Conservation (phyloP, 2,329 filamentous ascomycete genomes). For the Fusarium solani-melongenae region DNA sequence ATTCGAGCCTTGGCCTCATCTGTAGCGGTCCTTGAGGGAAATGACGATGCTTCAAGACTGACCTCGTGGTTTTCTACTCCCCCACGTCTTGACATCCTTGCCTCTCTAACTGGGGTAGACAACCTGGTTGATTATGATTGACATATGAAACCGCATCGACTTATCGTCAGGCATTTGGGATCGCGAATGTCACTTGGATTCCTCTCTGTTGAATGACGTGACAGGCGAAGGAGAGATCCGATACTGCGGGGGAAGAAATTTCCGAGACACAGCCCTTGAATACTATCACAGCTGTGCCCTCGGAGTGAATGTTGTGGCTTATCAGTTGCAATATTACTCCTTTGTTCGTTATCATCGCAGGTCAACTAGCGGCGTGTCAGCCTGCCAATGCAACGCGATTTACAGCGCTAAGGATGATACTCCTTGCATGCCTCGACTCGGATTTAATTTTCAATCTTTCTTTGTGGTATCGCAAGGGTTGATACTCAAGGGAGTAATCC, state of each 20-base stretch:
- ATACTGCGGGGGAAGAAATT: neutral
- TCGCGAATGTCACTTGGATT: neutral
- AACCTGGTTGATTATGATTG: neutral
- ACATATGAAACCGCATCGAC: neutral
- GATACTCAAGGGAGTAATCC: neutral
- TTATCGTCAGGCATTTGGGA: neutral
- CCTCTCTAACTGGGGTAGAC: neutral
- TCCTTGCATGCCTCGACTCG: neutral
- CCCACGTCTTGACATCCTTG: neutral
- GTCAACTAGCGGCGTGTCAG: neutral
- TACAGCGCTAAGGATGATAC: neutral
- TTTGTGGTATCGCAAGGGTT: neutral
- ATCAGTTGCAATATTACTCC: neutral
- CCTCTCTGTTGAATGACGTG: neutral
- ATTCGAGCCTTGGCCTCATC: neutral
- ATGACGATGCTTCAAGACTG: constrained; percentile 1
- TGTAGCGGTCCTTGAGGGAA: constrained; percentile 4
- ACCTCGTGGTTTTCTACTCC: neutral
- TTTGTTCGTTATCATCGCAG: neutral
- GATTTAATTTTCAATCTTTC: neutral
- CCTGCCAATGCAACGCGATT: neutral
- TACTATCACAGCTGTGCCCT: neutral
- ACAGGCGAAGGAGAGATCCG: neutral
- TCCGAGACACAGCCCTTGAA: neutral
- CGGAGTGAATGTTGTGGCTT: neutral